These are phyloP conservation scores for Liquidambar formosana DNA, from an alignment of 164 flowering plant genomes.

Conservation along the genomic window DNA sequence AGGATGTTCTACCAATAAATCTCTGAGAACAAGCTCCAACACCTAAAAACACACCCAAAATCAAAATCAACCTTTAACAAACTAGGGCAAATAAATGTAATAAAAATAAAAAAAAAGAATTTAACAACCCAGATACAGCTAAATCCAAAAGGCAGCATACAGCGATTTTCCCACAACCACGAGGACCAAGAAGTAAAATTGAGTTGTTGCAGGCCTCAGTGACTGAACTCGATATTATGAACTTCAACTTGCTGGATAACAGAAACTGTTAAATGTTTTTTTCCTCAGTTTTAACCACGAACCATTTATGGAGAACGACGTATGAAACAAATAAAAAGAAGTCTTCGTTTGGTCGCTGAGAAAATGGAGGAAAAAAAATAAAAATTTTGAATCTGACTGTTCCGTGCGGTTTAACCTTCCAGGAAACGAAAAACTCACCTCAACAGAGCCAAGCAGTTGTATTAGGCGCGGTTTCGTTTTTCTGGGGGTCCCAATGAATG, in stretches of 20 bases:
- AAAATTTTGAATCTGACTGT: no score
- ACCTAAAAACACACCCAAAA: constrained; percentile 43
- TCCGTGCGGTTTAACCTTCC: not conserved
- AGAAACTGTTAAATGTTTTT: constrained; percentile 3
- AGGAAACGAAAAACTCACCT: not conserved
- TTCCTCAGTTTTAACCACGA: no score
- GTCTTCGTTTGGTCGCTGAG: no score
- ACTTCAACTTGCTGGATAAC: constrained; percentile 76
- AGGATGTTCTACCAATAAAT: constrained; percentile 55
- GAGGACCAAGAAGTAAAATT: constrained; percentile 80
- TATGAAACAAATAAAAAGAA: no score
- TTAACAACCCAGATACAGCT: not conserved
- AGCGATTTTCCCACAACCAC: constrained; percentile 87
- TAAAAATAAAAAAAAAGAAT: not conserved
- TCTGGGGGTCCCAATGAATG: no score
- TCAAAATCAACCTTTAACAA: not conserved
- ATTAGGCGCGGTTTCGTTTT: no score
- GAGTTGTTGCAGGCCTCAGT: constrained; percentile 89
- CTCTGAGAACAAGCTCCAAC: constrained; percentile 79
- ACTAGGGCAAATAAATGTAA: no score
- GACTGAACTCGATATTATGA: constrained; percentile 71
- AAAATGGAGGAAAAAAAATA: not conserved
- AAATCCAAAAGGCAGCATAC: constrained; percentile 28
- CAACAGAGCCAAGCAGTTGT: not conserved
- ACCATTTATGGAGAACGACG: no score